phyloP scores from a whole-genome alignment of 129 eudicot species.

The Centella asiatica region DNA sequence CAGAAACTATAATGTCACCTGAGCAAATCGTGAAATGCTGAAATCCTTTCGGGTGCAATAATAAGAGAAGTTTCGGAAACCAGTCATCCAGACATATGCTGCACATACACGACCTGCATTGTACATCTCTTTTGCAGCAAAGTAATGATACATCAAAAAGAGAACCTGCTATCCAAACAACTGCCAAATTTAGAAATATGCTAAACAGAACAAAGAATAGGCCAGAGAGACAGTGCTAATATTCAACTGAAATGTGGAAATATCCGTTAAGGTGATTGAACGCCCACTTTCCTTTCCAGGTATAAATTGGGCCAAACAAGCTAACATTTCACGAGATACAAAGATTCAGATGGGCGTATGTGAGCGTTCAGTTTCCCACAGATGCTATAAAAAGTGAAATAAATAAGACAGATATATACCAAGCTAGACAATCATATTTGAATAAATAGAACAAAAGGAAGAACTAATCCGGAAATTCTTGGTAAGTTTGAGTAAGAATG shows the following conservation, averaged over 20 bases:
- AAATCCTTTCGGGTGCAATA: slow-evolving; percentile 78
- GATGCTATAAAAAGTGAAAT: neutral
- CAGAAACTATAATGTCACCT: too few relatives aligned
- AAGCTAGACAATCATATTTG: neutral
- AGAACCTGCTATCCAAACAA: slow-evolving; percentile 35
- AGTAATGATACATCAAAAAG: slow-evolving; percentile 82
- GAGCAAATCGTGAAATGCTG: slow-evolving; percentile 73
- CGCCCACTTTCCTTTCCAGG: neutral
- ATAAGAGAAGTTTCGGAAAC: slow-evolving; percentile 88
- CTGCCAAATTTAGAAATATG: neutral
- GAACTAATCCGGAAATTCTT: neutral
- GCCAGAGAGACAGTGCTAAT: neutral
- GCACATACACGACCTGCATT: slow-evolving; percentile 72
- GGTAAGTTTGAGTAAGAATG: neutral
- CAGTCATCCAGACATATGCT: slow-evolving; percentile 93
- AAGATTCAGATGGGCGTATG: too few relatives aligned
- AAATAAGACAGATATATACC: too few relatives aligned
- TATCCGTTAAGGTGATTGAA: neutral
- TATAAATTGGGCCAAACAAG: neutral
- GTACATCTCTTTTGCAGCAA: slow-evolving; percentile 72
- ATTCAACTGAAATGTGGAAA: neutral
- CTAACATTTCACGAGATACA: too few relatives aligned
- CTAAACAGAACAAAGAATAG: neutral
- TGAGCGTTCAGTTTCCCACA: neutral
- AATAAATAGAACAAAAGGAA: neutral